A percentile compares a stretch with the other conserved stretches of the same genome.
Conservation (phyloP, 805 yeast species). For the Wickerhamiella allomyrinae region DNA sequence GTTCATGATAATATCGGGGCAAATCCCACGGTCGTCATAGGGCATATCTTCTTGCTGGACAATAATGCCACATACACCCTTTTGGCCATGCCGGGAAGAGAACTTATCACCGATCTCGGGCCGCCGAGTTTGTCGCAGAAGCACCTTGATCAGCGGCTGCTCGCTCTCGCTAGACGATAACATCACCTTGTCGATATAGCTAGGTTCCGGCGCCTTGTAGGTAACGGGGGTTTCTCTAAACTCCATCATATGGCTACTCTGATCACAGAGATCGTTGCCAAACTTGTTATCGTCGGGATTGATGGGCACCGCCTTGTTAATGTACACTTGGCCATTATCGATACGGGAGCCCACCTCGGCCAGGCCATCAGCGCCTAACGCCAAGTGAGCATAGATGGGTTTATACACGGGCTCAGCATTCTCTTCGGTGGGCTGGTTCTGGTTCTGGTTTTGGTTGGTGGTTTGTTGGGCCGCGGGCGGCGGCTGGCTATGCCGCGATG, state of each 20-base stretch:
- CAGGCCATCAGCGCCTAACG: constrained; percentile 87
- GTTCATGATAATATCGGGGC: constrained; percentile 94
- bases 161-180: constrained; percentile 92
- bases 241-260: constrained; percentile 28
- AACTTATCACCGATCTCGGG: constrained; percentile 97
- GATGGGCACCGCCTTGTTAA: constrained; percentile 79
- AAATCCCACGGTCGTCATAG: constrained; percentile 79
- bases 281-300: constrained; percentile 61
- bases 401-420: constrained; percentile 25
- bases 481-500: too few relatives aligned
- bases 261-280: constrained; percentile 15
- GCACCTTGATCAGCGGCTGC: constrained; percentile 83
- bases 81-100: constrained; percentile 95
- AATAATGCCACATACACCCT: constrained; percentile 98
- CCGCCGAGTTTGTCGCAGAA: constrained; percentile 87
- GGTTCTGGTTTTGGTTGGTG: not conserved
- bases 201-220: constrained; percentile 90
- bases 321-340: constrained; percentile 85
- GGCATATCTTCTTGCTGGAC: constrained; percentile 96
- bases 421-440: constrained; percentile 25
- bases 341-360: constrained; percentile 91
- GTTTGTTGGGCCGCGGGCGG: too few relatives aligned
- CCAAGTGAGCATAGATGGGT: constrained; percentile 74
- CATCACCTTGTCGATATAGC: constrained; percentile 94
- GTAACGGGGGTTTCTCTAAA: constrained; percentile 84